Evolutionary conservation across 441 rosid species (phyloP).

Genomic region (Erysimum cheiri): DNA sequence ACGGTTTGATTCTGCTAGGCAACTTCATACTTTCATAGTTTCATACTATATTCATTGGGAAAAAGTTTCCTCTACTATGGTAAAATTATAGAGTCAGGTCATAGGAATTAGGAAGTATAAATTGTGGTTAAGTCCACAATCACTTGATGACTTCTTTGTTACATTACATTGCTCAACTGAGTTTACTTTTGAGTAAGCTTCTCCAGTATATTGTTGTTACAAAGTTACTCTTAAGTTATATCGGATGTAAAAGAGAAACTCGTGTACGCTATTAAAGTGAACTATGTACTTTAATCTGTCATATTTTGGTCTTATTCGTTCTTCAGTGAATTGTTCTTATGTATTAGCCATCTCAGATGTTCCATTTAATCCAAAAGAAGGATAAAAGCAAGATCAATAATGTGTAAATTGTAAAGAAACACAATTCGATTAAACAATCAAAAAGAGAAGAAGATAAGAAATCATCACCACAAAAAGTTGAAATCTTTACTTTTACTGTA

Average conservation of each 20-base stretch:
- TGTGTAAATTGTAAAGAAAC: not conserved
- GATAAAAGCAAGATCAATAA: not conserved
- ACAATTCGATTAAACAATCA: not conserved
- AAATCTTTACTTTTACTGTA: constrained; percentile 15
- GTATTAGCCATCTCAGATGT: not conserved
- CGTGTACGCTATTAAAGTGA: constrained; percentile 17
- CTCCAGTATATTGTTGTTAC: not conserved
- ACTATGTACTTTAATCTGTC: not conserved
- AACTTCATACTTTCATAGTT: not conserved
- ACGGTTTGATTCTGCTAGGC: not conserved
- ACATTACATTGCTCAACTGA: not conserved
- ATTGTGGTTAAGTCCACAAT: constrained; percentile 15
- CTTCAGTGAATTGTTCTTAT: not conserved
- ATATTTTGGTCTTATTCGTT: not conserved
- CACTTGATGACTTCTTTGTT: not conserved
- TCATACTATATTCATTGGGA: not conserved
- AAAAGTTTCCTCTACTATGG: not conserved
- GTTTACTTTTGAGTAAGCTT: not conserved
- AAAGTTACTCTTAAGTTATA: not conserved
- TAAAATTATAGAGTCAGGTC: constrained; percentile 16
- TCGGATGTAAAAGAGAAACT: constrained; percentile 24
- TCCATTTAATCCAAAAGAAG: not conserved
- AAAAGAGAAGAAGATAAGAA: constrained; percentile 9
- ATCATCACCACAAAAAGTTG: not conserved
- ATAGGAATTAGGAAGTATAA: constrained; percentile 6